These are phyloP conservation scores for Fimicolochytrium jonesii DNA, from an alignment of 192 early-diverging fungal genomes.

Conservation along the genomic window DNA sequence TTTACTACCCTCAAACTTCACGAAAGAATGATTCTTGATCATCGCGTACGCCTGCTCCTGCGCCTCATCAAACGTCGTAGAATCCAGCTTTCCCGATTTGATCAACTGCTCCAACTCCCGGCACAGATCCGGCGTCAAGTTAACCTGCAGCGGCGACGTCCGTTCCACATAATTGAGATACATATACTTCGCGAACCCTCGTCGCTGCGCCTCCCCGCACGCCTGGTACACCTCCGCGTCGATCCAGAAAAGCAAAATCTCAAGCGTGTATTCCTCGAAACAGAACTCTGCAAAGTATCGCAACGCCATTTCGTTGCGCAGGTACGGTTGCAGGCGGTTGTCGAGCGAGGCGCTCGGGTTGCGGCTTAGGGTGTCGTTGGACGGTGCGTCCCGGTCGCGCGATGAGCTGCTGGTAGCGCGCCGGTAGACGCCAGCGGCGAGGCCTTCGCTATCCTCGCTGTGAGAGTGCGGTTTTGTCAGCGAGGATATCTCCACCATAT, in stretches of 20 bases:
- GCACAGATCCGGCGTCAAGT: constrained; percentile 64
- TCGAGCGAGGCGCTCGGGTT: no score
- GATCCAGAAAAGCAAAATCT: constrained; percentile 79
- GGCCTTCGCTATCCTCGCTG: no score
- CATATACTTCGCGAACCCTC: constrained; percentile 51
- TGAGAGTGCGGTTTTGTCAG: no score
- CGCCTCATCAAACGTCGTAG: constrained; percentile 75
- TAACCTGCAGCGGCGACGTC: constrained; percentile 65
- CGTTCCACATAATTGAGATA: constrained; percentile 71
- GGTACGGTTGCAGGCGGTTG: constrained; percentile 31
- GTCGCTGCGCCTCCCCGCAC: neutral
- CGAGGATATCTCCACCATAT: no score
- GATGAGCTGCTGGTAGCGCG: no score
- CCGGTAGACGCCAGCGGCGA: no score
- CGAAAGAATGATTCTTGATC: constrained; percentile 68
- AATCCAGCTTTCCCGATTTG: constrained; percentile 42
- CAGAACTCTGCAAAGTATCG: constrained; percentile 52
- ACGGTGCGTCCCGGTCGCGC: no score
- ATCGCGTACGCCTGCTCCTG: constrained; percentile 73
- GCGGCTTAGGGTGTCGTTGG: no score
- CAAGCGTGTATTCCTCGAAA: constrained; percentile 70
- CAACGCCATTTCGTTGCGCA: constrained; percentile 38
- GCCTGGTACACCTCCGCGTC: constrained; percentile 75
- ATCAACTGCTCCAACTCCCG: constrained; percentile 48
- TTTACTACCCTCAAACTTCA: constrained; percentile 62